Evolutionary conservation across 2,329 filamentous ascomycete genomes (phyloP).

Genomic region (Leptographium flavum): DNA sequence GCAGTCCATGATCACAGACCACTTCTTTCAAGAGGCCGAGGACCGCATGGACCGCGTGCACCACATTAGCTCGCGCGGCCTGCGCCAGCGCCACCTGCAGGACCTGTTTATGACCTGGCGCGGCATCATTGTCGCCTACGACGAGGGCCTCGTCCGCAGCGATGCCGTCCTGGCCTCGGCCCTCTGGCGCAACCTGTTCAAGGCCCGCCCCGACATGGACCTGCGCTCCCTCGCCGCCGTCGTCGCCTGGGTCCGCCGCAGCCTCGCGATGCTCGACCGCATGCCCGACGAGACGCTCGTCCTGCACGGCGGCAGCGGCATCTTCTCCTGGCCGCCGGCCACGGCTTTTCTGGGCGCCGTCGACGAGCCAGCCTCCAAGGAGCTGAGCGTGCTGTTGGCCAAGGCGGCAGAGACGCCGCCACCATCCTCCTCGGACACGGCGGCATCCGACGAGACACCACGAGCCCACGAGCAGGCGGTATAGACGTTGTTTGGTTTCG

Average conservation of each 20-base stretch:
- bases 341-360: slow-evolving; percentile 23
- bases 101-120: slow-evolving; percentile 92
- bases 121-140: slow-evolving; percentile 69
- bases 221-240: slow-evolving; percentile 35
- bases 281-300: slow-evolving; percentile 29
- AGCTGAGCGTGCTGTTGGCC: slow-evolving; percentile 20
- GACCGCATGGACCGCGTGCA: slow-evolving; percentile 72
- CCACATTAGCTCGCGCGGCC: slow-evolving; percentile 44
- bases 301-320: slow-evolving; percentile 16
- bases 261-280: slow-evolving; percentile 32
- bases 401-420: not conserved
- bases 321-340: slow-evolving; percentile 27
- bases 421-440: not conserved
- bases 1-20: slow-evolving; percentile 84
- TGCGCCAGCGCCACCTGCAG: slow-evolving; percentile 58
- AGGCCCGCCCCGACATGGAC: slow-evolving; percentile 43
- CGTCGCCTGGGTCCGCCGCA: slow-evolving; percentile 40
- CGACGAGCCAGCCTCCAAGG: slow-evolving; percentile 23
- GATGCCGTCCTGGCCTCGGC: slow-evolving; percentile 69
- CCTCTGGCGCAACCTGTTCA: slow-evolving; percentile 88
- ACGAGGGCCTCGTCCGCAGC: slow-evolving; percentile 64
- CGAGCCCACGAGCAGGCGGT: too few relatives aligned
- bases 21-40: slow-evolving; percentile 87
- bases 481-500: too few relatives aligned
- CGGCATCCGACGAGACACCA: not conserved